A percentile compares a stretch with the other conserved stretches of the same genome.
Evolutionary conservation across 202 grass and related monocot genomes (phyloP).

Genomic region (Panicum hallii): DNA sequence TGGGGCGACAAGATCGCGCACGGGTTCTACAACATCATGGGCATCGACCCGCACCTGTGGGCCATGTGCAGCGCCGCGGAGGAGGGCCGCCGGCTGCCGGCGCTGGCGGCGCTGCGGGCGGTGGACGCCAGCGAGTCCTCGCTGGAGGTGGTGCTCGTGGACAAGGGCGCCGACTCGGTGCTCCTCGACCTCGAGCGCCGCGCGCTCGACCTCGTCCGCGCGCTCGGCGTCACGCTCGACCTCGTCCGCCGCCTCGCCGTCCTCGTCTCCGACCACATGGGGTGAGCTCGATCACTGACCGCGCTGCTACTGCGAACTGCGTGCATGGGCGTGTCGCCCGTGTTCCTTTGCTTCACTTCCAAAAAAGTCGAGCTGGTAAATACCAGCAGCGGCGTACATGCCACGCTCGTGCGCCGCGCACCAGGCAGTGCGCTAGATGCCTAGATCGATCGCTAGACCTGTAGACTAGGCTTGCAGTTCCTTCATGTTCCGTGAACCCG

Average conservation of each 20-base stretch:
- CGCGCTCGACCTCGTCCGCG: slow-evolving; percentile 57
- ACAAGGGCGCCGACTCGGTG: slow-evolving; percentile 60
- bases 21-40: slow-evolving; percentile 96
- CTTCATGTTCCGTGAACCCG: slow-evolving; percentile 29
- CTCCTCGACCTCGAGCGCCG: slow-evolving; percentile 70
- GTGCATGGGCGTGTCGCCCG: not conserved
- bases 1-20: slow-evolving; percentile 79
- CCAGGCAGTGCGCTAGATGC: not conserved
- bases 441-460: not conserved
- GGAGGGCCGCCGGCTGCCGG: slow-evolving; percentile 73
- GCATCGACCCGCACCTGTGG: slow-evolving; percentile 92
- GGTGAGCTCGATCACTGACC: slow-evolving; percentile 42
- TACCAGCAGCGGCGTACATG: not conserved
- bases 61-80: slow-evolving; percentile 81
- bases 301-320: not conserved
- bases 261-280: slow-evolving; percentile 91
- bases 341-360: not conserved
- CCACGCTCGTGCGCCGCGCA: slow-evolving; percentile 16
- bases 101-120: slow-evolving; percentile 66
- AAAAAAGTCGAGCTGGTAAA: slow-evolving; percentile 27
- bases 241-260: slow-evolving; percentile 70
- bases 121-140: slow-evolving; percentile 74
- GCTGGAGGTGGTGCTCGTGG: slow-evolving; percentile 81
- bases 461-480: not conserved
- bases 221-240: slow-evolving; percentile 59